Evolutionary conservation across 345 rosid species (phyloP).

Genomic region (Ricinus communis): DNA sequence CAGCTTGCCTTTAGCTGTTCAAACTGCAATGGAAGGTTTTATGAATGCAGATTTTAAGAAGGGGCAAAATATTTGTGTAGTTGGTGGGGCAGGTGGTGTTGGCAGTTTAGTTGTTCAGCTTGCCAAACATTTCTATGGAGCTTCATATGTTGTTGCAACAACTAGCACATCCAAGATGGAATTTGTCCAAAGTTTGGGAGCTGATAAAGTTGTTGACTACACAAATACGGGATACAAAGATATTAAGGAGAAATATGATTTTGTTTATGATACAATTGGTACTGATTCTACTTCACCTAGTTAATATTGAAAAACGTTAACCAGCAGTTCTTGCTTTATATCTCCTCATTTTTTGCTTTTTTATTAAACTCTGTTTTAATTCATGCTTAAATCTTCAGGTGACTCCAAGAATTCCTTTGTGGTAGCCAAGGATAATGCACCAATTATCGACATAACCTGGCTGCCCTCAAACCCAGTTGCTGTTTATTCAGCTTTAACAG

Average conservation of each 20-base stretch:
- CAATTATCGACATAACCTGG: slow-evolving; percentile 50
- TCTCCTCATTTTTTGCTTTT: not conserved
- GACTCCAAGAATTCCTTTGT: slow-evolving; percentile 41
- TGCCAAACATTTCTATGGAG: slow-evolving; percentile 41
- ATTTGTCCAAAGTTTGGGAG: slow-evolving; percentile 42
- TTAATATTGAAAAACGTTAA: not conserved
- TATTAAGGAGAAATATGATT: slow-evolving; percentile 39
- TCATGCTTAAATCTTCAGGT: slow-evolving; percentile 25
- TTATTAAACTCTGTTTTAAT: too few relatives aligned
- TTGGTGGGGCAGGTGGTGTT: slow-evolving; percentile 52
- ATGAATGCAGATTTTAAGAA: slow-evolving; percentile 29
- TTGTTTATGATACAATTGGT: slow-evolving; percentile 48
- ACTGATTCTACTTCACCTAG: not conserved
- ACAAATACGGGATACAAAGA: slow-evolving; percentile 34
- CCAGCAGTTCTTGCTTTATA: not conserved
- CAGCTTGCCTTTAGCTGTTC: slow-evolving; percentile 49
- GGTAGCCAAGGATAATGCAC: slow-evolving; percentile 45
- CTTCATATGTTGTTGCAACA: slow-evolving; percentile 46
- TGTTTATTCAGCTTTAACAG: slow-evolving; percentile 44
- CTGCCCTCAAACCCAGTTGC: slow-evolving; percentile 47
- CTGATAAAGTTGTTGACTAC: slow-evolving; percentile 42
- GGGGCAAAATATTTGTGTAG: slow-evolving; percentile 38
- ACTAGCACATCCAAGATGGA: slow-evolving; percentile 44
- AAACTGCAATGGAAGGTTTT: slow-evolving; percentile 52
- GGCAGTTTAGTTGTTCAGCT: slow-evolving; percentile 48